Evolutionary conservation across 2,329 filamentous ascomycete species (phyloP).

Genomic region (Diaporthe sp.): DNA sequence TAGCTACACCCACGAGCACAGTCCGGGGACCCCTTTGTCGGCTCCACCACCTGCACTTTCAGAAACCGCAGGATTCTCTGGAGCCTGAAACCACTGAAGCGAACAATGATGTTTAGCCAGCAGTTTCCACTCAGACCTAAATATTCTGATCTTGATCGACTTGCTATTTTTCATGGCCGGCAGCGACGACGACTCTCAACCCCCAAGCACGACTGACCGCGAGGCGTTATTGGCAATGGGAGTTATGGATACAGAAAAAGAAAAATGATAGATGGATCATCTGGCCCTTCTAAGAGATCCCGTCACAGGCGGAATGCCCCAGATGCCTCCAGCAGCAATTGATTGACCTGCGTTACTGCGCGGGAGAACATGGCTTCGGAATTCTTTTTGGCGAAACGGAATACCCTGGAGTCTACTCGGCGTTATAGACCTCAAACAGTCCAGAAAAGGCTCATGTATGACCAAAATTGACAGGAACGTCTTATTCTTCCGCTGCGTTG

Average conservation of each 20-base stretch:
- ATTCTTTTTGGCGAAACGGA: constrained; percentile 3
- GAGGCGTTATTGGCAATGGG: constrained; percentile 13
- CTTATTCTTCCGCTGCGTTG: neutral
- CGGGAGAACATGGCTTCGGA: neutral
- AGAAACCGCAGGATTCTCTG: neutral
- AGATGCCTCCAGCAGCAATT: neutral
- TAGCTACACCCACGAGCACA: neutral
- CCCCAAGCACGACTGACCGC: neutral
- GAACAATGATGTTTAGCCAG: neutral
- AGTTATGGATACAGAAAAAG: neutral
- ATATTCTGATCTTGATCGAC: neutral
- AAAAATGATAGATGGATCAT: neutral
- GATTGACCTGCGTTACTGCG: no score
- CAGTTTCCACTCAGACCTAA: no score
- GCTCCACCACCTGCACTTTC: neutral
- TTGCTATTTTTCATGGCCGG: neutral
- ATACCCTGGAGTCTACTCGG: constrained; percentile 23
- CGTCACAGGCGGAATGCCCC: neutral
- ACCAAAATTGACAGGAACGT: neutral
- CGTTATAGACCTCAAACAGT: constrained; percentile 17
- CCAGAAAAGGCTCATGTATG: neutral
- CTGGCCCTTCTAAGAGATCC: neutral
- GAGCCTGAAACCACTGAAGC: neutral
- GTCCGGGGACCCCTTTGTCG: neutral
- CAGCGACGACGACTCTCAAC: neutral